Percentiles rank a stretch among this genome's conserved stretches.
These are phyloP conservation scores for Trametes meyenii DNA, from an alignment of 768 basidiomycete species.

Conservation along the genomic window DNA sequence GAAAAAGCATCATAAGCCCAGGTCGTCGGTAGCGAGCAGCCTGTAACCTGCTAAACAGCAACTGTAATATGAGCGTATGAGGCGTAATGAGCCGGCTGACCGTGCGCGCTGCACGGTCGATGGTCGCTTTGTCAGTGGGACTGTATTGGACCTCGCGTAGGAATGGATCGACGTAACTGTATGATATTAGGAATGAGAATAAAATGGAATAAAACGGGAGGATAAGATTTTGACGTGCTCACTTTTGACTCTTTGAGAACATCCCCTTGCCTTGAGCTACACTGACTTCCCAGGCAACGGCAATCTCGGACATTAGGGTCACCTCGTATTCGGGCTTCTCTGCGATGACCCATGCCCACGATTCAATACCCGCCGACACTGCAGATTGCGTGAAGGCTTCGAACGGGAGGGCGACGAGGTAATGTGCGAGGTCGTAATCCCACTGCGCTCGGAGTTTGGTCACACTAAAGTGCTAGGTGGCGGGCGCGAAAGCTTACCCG, in stretches of 20 bases:
- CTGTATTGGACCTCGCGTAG: constrained; percentile 83
- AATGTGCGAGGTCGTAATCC: constrained; percentile 83
- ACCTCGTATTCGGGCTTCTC: constrained; percentile 84
- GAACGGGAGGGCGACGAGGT: constrained; percentile 86
- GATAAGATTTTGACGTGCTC: constrained; percentile 33
- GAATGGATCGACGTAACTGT: constrained; percentile 88
- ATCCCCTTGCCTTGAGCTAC: constrained; percentile 79
- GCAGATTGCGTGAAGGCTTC: constrained; percentile 86
- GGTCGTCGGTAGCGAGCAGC: constrained; percentile 88
- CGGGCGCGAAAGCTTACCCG: constrained; percentile 45
- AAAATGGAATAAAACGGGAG: background rate
- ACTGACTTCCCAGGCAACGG: constrained; percentile 85
- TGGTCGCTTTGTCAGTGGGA: constrained; percentile 84
- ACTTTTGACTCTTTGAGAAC: constrained; percentile 85
- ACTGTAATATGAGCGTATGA: constrained; percentile 81
- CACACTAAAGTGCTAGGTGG: background rate
- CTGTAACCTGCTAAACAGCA: constrained; percentile 90
- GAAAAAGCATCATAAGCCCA: constrained; percentile 82
- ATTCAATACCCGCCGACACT: constrained; percentile 85
- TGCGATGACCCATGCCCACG: constrained; percentile 95
- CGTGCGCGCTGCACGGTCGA: constrained; percentile 69
- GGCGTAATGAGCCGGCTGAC: constrained; percentile 81
- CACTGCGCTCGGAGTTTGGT: constrained; percentile 49
- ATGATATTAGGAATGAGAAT: constrained; percentile 10
- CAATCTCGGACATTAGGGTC: constrained; percentile 80